phyloP scores from a whole-genome alignment of 176 grass and related monocot genomes.

The Otatea glauca region DNA sequence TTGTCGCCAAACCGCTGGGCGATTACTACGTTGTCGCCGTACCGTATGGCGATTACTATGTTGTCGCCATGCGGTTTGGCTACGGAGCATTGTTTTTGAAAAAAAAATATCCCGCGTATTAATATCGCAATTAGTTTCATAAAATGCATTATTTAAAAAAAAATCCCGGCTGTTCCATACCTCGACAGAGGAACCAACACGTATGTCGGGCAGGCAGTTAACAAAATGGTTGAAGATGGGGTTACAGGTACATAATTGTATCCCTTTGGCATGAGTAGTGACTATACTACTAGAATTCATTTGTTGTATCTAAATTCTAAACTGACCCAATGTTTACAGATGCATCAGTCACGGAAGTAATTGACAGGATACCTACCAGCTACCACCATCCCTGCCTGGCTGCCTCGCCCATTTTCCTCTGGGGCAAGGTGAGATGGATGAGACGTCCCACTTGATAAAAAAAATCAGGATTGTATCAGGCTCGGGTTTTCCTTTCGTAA shows the following conservation, averaged over 20 bases:
- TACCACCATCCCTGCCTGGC: slow-evolving; percentile 33
- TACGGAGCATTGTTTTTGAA: too few relatives aligned
- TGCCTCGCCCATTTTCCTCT: background rate
- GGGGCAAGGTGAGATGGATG: background rate
- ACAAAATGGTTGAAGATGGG: background rate
- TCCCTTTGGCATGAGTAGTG: too few relatives aligned
- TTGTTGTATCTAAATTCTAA: background rate
- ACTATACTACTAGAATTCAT: background rate
- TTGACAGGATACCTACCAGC: slow-evolving; percentile 53
- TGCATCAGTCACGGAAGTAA: slow-evolving; percentile 24
- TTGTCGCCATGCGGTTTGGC: too few relatives aligned
- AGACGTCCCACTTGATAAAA: slow-evolving; percentile 4
- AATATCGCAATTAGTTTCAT: too few relatives aligned
- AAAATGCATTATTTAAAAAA: too few relatives aligned
- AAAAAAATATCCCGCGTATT: too few relatives aligned
- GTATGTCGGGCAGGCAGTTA: background rate
- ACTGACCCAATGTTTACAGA: slow-evolving; percentile 25
- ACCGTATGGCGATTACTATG: too few relatives aligned
- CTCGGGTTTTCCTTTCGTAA: too few relatives aligned
- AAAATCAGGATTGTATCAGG: background rate
- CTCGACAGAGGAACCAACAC: background rate
- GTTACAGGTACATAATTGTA: background rate
- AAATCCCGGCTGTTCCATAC: too few relatives aligned
- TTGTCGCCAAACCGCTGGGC: too few relatives aligned
- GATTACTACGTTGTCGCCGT: too few relatives aligned